phyloP scores from a whole-genome alignment of 306 rosid species.

The Begonia loranthoides region DNA sequence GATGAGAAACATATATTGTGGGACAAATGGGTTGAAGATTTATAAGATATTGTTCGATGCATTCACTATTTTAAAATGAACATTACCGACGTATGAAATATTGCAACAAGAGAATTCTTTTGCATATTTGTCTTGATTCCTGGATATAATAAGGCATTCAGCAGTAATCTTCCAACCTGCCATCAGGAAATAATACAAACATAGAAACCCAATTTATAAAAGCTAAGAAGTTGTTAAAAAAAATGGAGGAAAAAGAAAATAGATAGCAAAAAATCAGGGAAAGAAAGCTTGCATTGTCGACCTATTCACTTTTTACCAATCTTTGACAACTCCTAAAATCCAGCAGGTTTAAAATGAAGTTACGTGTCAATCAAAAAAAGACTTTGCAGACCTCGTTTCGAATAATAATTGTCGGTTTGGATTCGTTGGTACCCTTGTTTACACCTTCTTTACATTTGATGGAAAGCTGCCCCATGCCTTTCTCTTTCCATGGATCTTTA shows the following conservation, averaged over 20 bases:
- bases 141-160: slow-evolving; percentile 79
- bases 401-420: slow-evolving; percentile 83
- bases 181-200: slow-evolving; percentile 1
- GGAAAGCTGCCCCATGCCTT: slow-evolving; percentile 77
- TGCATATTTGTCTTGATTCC: slow-evolving; percentile 85
- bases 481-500: slow-evolving; percentile 84
- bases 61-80: neutral
- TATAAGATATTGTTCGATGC: too few species aligned
- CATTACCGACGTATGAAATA: slow-evolving; percentile 84
- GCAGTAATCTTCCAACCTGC: slow-evolving; percentile 89
- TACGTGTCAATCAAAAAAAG: too few species aligned
- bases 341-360: too few species aligned
- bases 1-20: too few species aligned
- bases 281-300: too few species aligned
- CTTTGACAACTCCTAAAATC: too few species aligned
- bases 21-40: too few species aligned
- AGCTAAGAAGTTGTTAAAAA: too few species aligned
- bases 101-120: slow-evolving; percentile 88
- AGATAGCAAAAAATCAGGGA: too few species aligned
- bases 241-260: too few species aligned
- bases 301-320: too few species aligned
- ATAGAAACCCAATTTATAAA: too few species aligned
- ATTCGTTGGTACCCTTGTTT: slow-evolving; percentile 81
- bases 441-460: slow-evolving; percentile 89
- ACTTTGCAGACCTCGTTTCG: slow-evolving; percentile 64